These are phyloP conservation scores for Hortaea sp. DNA, from an alignment of 2,329 filamentous ascomycete genomes.

Conservation along the genomic window DNA sequence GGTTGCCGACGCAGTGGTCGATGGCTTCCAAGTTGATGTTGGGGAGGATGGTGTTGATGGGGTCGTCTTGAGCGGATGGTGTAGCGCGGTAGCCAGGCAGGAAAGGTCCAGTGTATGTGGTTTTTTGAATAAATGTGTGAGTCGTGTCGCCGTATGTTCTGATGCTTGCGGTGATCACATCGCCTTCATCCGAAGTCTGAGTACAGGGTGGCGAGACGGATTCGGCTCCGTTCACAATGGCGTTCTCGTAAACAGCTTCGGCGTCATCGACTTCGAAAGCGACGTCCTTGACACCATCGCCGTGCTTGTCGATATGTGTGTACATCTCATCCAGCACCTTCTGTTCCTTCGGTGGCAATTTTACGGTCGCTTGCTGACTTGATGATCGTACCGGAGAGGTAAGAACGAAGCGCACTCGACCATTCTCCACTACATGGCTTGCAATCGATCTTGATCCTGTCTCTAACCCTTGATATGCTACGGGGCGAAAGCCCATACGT, in stretches of 20 bases:
- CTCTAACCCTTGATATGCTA: constrained; percentile 82
- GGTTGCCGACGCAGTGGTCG: constrained; percentile 96
- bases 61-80: constrained; percentile 27
- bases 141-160: constrained; percentile 92
- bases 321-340: constrained; percentile 64
- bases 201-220: constrained; percentile 52
- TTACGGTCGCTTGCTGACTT: constrained; percentile 11
- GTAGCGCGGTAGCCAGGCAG: constrained; percentile 68
- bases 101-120: constrained; percentile 63
- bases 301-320: constrained; percentile 73
- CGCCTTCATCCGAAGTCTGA: constrained; percentile 48
- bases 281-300: constrained; percentile 90
- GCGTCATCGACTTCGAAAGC: constrained; percentile 91
- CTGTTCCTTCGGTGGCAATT: constrained; percentile 45
- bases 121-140: constrained; percentile 75
- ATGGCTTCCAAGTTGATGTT: constrained; percentile 60
- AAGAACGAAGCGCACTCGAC: constrained; percentile 69
- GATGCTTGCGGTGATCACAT: constrained; percentile 67
- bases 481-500: constrained; percentile 71
- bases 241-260: constrained; percentile 64
- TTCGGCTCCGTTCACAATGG: constrained; percentile 54
- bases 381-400: constrained; percentile 62
- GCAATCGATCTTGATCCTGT: constrained; percentile 73
- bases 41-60: constrained; percentile 46
- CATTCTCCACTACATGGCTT: constrained; percentile 74